phyloP scores from a whole-genome alignment of 192 early-diverging fungal genomes.

The Glomus cerebriforme region DNA sequence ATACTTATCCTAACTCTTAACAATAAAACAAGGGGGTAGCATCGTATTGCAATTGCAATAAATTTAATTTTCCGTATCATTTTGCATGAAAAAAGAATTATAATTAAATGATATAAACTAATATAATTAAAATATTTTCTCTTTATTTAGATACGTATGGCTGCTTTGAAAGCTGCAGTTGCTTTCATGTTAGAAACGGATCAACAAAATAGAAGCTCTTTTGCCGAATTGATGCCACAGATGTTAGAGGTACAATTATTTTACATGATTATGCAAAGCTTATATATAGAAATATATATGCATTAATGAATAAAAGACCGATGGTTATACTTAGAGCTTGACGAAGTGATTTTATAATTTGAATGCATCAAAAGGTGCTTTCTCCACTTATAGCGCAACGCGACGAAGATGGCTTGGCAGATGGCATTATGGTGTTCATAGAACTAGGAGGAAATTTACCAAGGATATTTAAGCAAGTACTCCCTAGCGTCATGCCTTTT shows the following conservation, averaged over 20 bases:
- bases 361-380: conserved; percentile 49
- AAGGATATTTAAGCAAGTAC: conserved; percentile 79
- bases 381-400: conserved; percentile 67
- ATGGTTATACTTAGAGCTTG: background rate
- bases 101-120: background rate
- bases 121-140: background rate
- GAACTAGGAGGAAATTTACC: conserved; percentile 87
- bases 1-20: background rate
- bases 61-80: too few relatives aligned
- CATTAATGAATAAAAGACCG: background rate
- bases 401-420: conserved; percentile 73
- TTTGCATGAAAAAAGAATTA: too few relatives aligned
- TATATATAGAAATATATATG: background rate
- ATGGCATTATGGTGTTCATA: conserved; percentile 74
- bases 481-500: conserved; percentile 75
- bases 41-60: too few relatives aligned
- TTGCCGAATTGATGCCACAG: conserved; percentile 72
- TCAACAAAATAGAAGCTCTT: conserved; percentile 53
- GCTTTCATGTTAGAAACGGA: conserved; percentile 75
- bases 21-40: too few relatives aligned
- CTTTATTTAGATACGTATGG: conserved; percentile 64
- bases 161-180: conserved; percentile 73
- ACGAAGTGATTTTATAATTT: conserved; percentile 7
- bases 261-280: background rate
- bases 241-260: conserved; percentile 69